These are phyloP conservation scores for Quercus berberidifolia DNA, from an alignment of 306 rosid genomes.

Conservation along the genomic window DNA sequence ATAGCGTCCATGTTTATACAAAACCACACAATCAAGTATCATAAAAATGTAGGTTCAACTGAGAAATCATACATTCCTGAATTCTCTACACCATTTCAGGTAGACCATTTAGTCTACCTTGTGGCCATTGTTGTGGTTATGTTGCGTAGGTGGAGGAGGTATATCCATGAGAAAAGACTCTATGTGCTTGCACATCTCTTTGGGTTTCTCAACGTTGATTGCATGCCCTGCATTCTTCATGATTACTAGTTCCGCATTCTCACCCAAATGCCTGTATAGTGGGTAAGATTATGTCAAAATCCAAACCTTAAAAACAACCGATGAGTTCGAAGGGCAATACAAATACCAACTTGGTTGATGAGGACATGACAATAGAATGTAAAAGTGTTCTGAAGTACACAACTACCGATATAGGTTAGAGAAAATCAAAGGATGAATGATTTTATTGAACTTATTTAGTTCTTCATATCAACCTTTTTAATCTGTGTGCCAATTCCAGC, in stretches of 20 bases:
- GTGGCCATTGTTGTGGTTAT: conserved; percentile 37
- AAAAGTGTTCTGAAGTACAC: no score
- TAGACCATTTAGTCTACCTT: conserved; percentile 41
- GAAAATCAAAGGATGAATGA: neutral
- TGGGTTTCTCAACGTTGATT: conserved; percentile 69
- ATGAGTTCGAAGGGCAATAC: neutral
- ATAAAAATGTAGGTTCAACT: neutral
- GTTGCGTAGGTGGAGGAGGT: conserved; percentile 25
- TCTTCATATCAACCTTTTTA: conserved; percentile 48
- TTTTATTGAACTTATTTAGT: neutral
- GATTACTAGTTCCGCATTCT: conserved; percentile 54
- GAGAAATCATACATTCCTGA: neutral
- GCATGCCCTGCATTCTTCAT: conserved; percentile 91
- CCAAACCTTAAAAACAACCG: neutral
- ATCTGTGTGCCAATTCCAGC: conserved; percentile 75
- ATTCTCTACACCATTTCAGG: conserved; percentile 3
- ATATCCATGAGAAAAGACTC: conserved; percentile 59
- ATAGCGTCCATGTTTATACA: neutral
- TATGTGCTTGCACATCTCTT: conserved; percentile 51
- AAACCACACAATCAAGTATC: neutral
- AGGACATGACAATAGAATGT: neutral
- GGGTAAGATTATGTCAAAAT: neutral
- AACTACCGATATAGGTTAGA: no score
- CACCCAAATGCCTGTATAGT: conserved; percentile 63
- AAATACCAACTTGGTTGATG: no score